Base-by-base conservation (phyloP, 2,329 filamentous ascomycete genomes). In the Tolypocladium paradoxum region DNA sequence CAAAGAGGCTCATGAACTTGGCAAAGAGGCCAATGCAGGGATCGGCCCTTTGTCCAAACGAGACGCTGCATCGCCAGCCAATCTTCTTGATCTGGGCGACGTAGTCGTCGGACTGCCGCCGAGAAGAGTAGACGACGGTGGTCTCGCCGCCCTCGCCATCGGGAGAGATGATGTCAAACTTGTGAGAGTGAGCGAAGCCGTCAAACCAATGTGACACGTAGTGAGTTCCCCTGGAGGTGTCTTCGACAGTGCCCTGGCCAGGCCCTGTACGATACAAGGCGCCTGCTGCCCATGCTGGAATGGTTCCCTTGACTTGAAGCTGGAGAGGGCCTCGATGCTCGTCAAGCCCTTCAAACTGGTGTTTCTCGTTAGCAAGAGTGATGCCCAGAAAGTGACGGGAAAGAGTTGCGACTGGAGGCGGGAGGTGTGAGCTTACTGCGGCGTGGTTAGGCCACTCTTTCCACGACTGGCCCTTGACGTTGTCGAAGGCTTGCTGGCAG, bases 161-260 rank as follows among this genome's bases (percentile, higher is more conserved):
- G 0, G 73, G 57, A 0, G 76, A 64, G 3, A 81, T 61, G 34
- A 92, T 85, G 54, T 88, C 77, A 64, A 92, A 92, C 31, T 80
- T 82, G 68, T 92, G 87, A 1, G 82, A 75, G 53, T 87, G 80
- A 3, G 82, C 78, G 54, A 90, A 82, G 6, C 86, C 86, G 64
- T 93, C 89, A 59, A 93, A 93, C 88, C 88, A 93, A 65, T 93
- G 88, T 1, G 76, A 79, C 14, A 84, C 74, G 34, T 75, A 72
- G 61, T 84, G 83, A 0, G 75, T 79, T n/a, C 82, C 81, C 4
- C 74, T 73, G 2, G 78, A 68, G 0, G 81, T 82, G 45, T 70
- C 65, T n/a, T 83, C 73, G 3, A 90, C 69, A 37, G 77, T 77
- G 64, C 78, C 81, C 31, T 79, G 76, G 1, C 87, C 86, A 0